A percentile compares a stretch with the other conserved stretches of the same genome.
phyloP scores from a whole-genome alignment of 2,329 filamentous ascomycete species.

The Aspergillus luchuensis region DNA sequence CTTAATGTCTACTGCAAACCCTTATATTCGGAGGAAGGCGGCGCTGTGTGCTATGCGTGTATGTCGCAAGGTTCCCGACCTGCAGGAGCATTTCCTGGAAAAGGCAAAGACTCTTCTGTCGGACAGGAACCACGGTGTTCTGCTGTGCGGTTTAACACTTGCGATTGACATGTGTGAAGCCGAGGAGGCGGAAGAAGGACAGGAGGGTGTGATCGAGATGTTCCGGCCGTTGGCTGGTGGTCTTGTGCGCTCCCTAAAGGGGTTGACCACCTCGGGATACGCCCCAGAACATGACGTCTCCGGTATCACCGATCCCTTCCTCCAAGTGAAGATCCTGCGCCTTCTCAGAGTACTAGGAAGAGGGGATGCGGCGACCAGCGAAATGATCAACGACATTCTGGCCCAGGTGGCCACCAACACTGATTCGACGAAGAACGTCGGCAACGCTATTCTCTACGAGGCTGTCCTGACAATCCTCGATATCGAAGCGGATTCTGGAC shows the following conservation, averaged over 20 bases:
- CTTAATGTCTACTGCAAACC: constrained; percentile 87
- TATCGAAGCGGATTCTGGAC: constrained; percentile 93
- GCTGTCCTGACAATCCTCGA: constrained; percentile 95
- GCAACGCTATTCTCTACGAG: constrained; percentile 97
- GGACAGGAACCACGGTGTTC: constrained; percentile 92
- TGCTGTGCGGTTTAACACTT: constrained; percentile 88
- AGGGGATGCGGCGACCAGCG: constrained; percentile 83
- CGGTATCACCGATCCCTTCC: constrained; percentile 94
- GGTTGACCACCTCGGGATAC: constrained; percentile 91
- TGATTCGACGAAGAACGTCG: constrained; percentile 96
- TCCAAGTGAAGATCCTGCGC: constrained; percentile 93
- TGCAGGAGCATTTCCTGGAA: constrained; percentile 95
- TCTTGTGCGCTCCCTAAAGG: constrained; percentile 87
- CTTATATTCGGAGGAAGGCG: constrained; percentile 97
- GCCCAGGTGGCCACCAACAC: constrained; percentile 98
- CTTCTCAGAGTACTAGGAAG: constrained; percentile 82
- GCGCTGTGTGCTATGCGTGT: constrained; percentile 99
- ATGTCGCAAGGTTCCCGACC: constrained; percentile 94
- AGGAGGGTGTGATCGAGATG: constrained; percentile 84
- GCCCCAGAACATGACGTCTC: constrained; percentile 98
- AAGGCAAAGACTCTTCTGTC: constrained; percentile 86
- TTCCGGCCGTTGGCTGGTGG: constrained; percentile 84
- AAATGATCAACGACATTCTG: constrained; percentile 97
- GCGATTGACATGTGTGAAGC: constrained; percentile 92
- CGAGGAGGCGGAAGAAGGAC: constrained; percentile 88